A percentile compares a stretch with the other conserved stretches of the same genome.
Evolutionary conservation across 2,329 filamentous ascomycete species (phyloP).

Genomic region (Exophiala phaeomuriformis): DNA sequence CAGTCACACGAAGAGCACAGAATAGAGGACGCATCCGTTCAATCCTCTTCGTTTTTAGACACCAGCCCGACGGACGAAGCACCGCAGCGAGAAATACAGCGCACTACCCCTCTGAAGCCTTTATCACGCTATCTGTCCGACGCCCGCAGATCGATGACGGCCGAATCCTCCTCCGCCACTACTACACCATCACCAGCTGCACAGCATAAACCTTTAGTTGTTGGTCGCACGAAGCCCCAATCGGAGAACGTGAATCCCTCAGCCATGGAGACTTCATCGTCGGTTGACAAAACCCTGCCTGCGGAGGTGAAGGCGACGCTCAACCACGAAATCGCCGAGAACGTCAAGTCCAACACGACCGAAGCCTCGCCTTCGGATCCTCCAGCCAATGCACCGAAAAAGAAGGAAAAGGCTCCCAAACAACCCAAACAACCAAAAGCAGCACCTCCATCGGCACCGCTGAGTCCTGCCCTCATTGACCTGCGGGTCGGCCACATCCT

Average conservation of each 20-base stretch:
- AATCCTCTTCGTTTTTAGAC: too few relatives aligned
- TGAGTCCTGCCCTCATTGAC: slow-evolving; percentile 81
- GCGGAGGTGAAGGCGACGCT: slow-evolving; percentile 27
- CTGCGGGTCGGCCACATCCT: slow-evolving; percentile 95
- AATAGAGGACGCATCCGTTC: too few relatives aligned
- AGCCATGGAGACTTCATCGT: slow-evolving; percentile 5
- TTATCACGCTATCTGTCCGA: background rate
- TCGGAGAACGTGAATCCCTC: slow-evolving; percentile 5
- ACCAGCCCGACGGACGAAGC: background rate
- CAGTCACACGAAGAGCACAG: too few relatives aligned
- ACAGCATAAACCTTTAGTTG: slow-evolving; percentile 27
- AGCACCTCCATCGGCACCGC: slow-evolving; percentile 62
- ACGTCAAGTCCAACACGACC: slow-evolving; percentile 23
- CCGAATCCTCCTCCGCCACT: slow-evolving; percentile 8
- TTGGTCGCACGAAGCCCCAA: slow-evolving; percentile 27
- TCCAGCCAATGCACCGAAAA: slow-evolving; percentile 42
- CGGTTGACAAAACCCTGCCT: slow-evolving; percentile 8
- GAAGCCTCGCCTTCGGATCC: slow-evolving; percentile 18
- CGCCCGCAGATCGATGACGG: slow-evolving; percentile 15
- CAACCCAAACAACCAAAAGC: slow-evolving; percentile 73
- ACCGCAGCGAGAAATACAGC: background rate
- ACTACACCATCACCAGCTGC: slow-evolving; percentile 10
- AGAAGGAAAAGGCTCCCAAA: slow-evolving; percentile 78
- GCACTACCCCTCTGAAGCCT: background rate
- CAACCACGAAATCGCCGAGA: slow-evolving; percentile 30